Evolutionary conservation across 2,329 filamentous ascomycete species (phyloP), one percentile per base, ranked within the genome.

Genomic region (Emericellopsis atlantica): DNA sequence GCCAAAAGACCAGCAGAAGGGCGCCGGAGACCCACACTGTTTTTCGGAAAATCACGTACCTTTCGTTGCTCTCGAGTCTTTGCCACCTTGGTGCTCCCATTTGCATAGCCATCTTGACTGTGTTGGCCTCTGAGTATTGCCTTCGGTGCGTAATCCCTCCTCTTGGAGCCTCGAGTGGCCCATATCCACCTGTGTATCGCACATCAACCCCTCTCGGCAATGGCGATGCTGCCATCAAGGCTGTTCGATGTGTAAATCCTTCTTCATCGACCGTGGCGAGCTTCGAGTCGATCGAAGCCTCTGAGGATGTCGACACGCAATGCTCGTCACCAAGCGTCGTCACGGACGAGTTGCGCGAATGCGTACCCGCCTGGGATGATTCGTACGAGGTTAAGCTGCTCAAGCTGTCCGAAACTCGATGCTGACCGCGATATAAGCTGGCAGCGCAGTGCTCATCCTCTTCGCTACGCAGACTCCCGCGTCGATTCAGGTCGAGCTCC

Each of bases 311-410:
- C 9, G 56, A 49, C 33, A 61, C 49, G 11, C 56, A 51, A 42
- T 62, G 59, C 7, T 59, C 53, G 9, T 65, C 64, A 39, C 65
- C 65, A 18, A 69, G 58, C 0, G 70, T 74, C 2, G 72, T 74
- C 35, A 67, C 59, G 1, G 72, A 76, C 2, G 72, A 74, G 39
- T 72, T 61, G 32, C 71, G 61, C 2, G 72, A 76, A 49, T 75
- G 70, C 1, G 21, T 18, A 9, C 11, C 5, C 21, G 22, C 11
- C 36, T 10, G 24, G 24, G 18, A 15, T 14, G 36, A 69, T 66
- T 3, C 61, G 49, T 66, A 67, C 2, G 66, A 71, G 4, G 70
- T 70, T 14, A 72, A 53, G 42, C 67, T 76, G 58, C 70, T 70
- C 40, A 65, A 61, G 47, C 71, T 75, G 48, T 69, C 65, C 1